Evolutionary conservation across 441 rosid species (phyloP), one percentile per base, ranked within the genome.

Genomic region (Pelargonium australe): DNA sequence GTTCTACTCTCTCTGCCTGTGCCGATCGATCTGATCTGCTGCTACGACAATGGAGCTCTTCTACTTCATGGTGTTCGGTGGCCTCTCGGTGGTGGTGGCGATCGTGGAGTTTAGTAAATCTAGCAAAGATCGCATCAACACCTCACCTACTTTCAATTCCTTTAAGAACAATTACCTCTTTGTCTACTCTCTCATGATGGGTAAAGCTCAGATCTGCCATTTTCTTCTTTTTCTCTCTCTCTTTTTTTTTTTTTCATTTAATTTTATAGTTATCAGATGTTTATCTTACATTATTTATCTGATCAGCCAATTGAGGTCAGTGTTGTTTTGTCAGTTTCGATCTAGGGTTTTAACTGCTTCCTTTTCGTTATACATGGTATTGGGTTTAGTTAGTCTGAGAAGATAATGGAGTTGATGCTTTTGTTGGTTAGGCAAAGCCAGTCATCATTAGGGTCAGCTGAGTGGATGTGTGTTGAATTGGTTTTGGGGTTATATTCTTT

Each of bases 161-260:
- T 87, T 89, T 85, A 89, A 89, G 85, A 86, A 87, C 80, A 87
- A 87, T 71, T 89, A 89, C 75, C 90, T 89, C 63, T 11, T 89
- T 40, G 92, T 86, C 69, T 89, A 87, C 83, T 89, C 96, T 66
- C 88, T 89, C 73, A 89, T 89, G 96, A 89, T 87, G 96, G 92
- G 92, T 89, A 80, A 62, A 7, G 37, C 25, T 58, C 63, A 58
- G 63, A 58, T 58, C 63, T 17, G 63, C 63, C 63, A 58, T 58
- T 58, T 19, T 17, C 10, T 2, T 31, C 37, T 34, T 34, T 31
- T 4, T 31, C 37, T 31, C 5, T 31, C 0, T 20, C 9, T 14
- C 60, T 2, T 16, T 53, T 16, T 14, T 1, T 57, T 57, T 58
- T 10, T 19, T 0, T 2, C 4, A 7, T 19, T 58, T 25, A 9